phyloP scores from a whole-genome alignment of 352 stramenopile genomes.

The Phytophthora tentaculata region DNA sequence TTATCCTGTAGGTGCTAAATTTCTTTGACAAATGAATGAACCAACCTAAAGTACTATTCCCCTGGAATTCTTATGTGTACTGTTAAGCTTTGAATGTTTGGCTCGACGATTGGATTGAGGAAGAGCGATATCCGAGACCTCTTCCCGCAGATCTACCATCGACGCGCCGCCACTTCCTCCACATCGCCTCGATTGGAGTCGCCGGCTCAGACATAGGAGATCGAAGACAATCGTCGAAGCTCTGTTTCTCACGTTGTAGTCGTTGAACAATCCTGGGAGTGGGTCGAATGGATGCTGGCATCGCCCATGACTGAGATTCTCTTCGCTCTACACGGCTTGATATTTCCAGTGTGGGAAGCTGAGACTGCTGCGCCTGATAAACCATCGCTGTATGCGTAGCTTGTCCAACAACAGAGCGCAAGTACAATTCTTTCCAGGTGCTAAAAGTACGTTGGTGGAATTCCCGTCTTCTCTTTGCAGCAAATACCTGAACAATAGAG shows the following conservation, averaged over 20 bases:
- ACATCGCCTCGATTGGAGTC: slow-evolving; percentile 30
- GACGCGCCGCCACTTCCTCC: slow-evolving; percentile 34
- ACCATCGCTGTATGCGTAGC: slow-evolving; percentile 76
- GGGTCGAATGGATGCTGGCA: slow-evolving; percentile 11
- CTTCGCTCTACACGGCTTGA: neutral
- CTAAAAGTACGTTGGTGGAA: slow-evolving; percentile 32
- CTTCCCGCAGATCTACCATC: slow-evolving; percentile 14
- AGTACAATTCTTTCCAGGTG: slow-evolving; percentile 60
- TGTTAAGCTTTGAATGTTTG: no score
- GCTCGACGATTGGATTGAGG: neutral
- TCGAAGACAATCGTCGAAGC: neutral
- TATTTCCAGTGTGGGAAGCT: neutral
- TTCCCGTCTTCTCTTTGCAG: slow-evolving; percentile 11
- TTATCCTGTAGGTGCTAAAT: no score
- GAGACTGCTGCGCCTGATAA: slow-evolving; percentile 27
- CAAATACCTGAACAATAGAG: slow-evolving; percentile 15
- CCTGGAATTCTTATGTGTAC: no score
- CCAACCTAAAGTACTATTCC: no score
- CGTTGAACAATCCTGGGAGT: neutral
- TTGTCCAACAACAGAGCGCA: slow-evolving; percentile 54
- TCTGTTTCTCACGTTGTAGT: slow-evolving; percentile 1
- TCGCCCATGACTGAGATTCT: neutral
- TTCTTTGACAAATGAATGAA: no score
- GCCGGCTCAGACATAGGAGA: slow-evolving; percentile 2
- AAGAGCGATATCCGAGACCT: slow-evolving; percentile 2